Conservation (phyloP, 2,329 filamentous ascomycete species). For the Diaporthe ilicicola region DNA sequence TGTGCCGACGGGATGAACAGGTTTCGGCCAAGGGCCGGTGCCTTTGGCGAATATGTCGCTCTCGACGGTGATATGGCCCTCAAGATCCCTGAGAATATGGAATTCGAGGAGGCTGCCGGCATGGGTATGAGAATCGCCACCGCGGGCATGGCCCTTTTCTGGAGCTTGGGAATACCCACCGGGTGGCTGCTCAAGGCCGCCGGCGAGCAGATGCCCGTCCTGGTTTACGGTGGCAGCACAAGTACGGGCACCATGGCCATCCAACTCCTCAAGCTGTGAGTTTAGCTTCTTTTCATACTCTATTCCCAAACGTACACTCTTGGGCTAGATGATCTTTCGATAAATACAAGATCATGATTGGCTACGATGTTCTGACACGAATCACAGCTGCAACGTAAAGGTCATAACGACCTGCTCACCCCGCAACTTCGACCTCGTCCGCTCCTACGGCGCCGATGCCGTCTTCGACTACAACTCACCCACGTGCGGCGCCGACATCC, state of each 20-base stretch:
- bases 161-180: slow-evolving; percentile 4
- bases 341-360: no score
- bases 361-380: neutral
- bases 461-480: slow-evolving; percentile 54
- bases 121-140: slow-evolving; percentile 7
- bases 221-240: slow-evolving; percentile 27
- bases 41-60: slow-evolving; percentile 17
- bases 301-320: neutral
- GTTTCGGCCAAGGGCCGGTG: slow-evolving; percentile 1
- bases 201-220: slow-evolving; percentile 2
- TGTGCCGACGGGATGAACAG: slow-evolving; percentile 30
- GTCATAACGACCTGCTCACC: slow-evolving; percentile 53
- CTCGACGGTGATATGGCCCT: neutral
- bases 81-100: slow-evolving; percentile 8
- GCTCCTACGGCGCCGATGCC: slow-evolving; percentile 51
- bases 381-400: slow-evolving; percentile 35
- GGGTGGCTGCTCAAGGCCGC: neutral
- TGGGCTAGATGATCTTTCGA: no score
- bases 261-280: slow-evolving; percentile 23
- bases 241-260: slow-evolving; percentile 20
- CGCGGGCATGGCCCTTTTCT: slow-evolving; percentile 13
- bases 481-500: slow-evolving; percentile 43
- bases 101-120: slow-evolving; percentile 5
- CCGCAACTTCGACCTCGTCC: slow-evolving; percentile 53
- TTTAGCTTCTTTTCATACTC: neutral